Evolutionary conservation across 73 alveolate genomes (phyloP), one percentile per base, ranked within the genome.

Genomic region (Blepharisma stoltei): DNA sequence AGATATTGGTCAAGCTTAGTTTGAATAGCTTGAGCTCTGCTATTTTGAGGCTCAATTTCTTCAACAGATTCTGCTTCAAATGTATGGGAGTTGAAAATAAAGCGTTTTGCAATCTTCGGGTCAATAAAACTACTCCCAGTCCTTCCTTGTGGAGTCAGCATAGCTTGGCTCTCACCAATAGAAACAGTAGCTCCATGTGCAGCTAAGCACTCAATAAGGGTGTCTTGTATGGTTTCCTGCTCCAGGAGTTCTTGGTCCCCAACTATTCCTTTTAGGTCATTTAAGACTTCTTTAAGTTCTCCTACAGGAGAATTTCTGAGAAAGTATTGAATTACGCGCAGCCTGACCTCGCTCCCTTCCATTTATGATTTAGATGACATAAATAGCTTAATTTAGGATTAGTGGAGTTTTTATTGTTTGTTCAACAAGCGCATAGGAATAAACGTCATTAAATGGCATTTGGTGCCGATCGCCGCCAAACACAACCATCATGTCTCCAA

Each of bases 381-480:
- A 32, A 32, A 32, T 60, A 20, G 23, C 11, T 25, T 60, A 60
- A 60, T 14, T 60, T 14, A 14, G 18, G 18, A 8, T 60, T 20
- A 60, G 18, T 60, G 73, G 73, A 18, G 73, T 60, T 25, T 60
- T 60, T n/a, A 60, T 60, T 14, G 73, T 60, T 9, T 60, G 73
- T 25, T 60, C 73, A 25, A 60, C 47, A 14, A 60, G 23, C 1
- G 23, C 14, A 43, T 86, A 70, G 41, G 81, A 46, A 66, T 55
- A 78, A 81, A 82, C 55, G 78, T 87, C 95, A 65, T 87, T 87
- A 68, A 87, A 87, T 3, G 95, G 95, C 95, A 87, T 87, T 79
- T 87, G 93, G 60, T 86, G 93, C 76, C 93, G 55, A 70, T 86
- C 93, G 20, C 93, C 93, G 1, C 93, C 93, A 68, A 86, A 86